Percentiles rank a stretch among this genome's conserved stretches.
Conservation (phyloP, 176 grass and related monocot genomes). For the Triticum aestivum region DNA sequence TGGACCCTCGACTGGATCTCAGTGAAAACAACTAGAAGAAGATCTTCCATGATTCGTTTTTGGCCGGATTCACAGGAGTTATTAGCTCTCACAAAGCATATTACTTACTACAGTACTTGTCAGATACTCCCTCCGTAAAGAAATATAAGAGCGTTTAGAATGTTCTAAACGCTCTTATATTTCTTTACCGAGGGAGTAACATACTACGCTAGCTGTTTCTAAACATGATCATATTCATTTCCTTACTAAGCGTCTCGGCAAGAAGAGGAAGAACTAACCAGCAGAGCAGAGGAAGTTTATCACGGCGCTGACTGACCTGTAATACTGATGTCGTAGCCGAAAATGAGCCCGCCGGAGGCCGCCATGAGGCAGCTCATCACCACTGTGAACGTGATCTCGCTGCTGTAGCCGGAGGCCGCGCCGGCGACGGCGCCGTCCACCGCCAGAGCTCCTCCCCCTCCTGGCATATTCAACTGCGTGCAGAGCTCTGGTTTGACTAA, state of each 20-base stretch:
- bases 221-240: not conserved
- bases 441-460: constrained; percentile 1
- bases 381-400: constrained; percentile 56
- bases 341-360: constrained; percentile 76
- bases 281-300: not conserved
- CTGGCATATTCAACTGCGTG: not conserved
- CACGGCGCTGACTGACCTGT: constrained; percentile 47
- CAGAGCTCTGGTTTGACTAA: not conserved
- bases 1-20: not conserved
- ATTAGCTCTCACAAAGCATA: not conserved
- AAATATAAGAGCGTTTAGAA: no score
- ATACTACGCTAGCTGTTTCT: not conserved
- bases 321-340: constrained; percentile 77
- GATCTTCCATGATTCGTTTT: not conserved
- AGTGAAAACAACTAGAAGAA: not conserved
- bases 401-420: constrained; percentile 25
- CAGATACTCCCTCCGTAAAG: not conserved
- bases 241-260: not conserved
- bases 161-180: no score
- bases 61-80: not conserved
- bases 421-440: not conserved
- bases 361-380: constrained; percentile 70
- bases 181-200: not conserved
- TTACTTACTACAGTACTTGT: not conserved
- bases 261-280: not conserved